phyloP scores from a whole-genome alignment of 2,329 filamentous ascomycete genomes.

The Botryotinia convoluta region DNA sequence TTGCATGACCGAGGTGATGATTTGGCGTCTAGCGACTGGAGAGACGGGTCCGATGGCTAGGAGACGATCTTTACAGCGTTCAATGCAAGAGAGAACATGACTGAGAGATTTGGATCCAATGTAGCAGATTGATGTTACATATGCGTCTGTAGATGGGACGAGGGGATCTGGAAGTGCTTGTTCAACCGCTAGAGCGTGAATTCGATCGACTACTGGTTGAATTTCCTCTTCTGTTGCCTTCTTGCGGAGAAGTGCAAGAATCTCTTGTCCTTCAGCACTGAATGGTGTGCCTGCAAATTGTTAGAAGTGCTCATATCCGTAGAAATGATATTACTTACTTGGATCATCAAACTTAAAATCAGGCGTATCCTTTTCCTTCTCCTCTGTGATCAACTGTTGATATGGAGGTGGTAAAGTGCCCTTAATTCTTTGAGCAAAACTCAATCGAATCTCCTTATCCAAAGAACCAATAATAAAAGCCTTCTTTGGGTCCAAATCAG shows the following conservation, averaged over 20 bases:
- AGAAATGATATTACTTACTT: constrained; percentile 50
- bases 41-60: constrained; percentile 74
- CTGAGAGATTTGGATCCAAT: constrained; percentile 94
- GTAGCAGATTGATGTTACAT: constrained; percentile 89
- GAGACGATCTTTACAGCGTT: constrained; percentile 87
- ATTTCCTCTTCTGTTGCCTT: constrained; percentile 86
- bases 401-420: constrained; percentile 87
- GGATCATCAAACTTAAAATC: constrained; percentile 86
- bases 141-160: constrained; percentile 86
- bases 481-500: constrained; percentile 80
- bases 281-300: constrained; percentile 67
- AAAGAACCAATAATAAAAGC: constrained; percentile 88
- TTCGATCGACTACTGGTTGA: constrained; percentile 74
- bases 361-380: constrained; percentile 93
- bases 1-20: constrained; percentile 82
- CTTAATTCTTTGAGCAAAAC: constrained; percentile 93
- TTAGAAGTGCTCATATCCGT: constrained; percentile 19
- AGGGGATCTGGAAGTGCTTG: constrained; percentile 70
- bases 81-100: constrained; percentile 92
- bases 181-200: constrained; percentile 74
- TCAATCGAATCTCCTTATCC: constrained; percentile 95
- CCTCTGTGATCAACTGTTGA: constrained; percentile 73
- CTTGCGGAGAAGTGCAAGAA: constrained; percentile 74
- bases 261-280: constrained; percentile 76
- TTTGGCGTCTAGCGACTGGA: constrained; percentile 76